Base-by-base conservation (phyloP, 257 asterid species). In the Cordia subcordata region DNA sequence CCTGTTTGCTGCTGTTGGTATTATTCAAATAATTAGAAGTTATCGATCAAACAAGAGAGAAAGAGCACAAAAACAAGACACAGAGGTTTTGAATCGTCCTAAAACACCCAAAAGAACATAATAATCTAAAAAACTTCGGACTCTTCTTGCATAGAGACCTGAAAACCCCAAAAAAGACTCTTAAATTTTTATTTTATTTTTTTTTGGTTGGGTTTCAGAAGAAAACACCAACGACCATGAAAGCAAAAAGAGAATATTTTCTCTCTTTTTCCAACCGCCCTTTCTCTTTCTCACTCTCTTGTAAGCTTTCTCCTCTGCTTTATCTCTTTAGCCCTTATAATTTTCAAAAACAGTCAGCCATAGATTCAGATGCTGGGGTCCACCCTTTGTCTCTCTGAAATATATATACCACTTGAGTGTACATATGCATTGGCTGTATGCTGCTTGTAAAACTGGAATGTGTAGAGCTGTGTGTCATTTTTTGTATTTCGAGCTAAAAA, bases 321-420 rank as follows among this genome's bases (percentile, higher is more conserved):
- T 78, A 82, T 76, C 84, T 68, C n/a, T n/a, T n/a, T 58, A 20
- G 13, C 45, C 80, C 61, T 51, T 73, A n/a, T n/a, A n/a, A 68
- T 64, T 73, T 82, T 86, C 87, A 79, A 86, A 76, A 79, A 63
- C 73, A 71, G 94, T 82, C 91, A 78, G 95, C 94, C 88, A 79
- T 80, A 72, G 92, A 81, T 79, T 73, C 68, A 65, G 83, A 72
- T 49, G 60, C 8, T 68, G 84, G 87, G 63, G 60, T 56, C 80
- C 87, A 59, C 72, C 53, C 58, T 6, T 56, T 62, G 54, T 68
- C 61, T 46, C 60, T 63, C 49, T 72, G 46, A 65, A 13, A 23
- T 52, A 27, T 27, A 27, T 27, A 33, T 38, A 56, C 35, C 40
- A 21, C 11, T 58, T 38, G 35, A 38, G 54, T 75, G 80, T 77